Base-by-base conservation (phyloP, 164 flowering plant genomes). In the Malania oleifera region DNA sequence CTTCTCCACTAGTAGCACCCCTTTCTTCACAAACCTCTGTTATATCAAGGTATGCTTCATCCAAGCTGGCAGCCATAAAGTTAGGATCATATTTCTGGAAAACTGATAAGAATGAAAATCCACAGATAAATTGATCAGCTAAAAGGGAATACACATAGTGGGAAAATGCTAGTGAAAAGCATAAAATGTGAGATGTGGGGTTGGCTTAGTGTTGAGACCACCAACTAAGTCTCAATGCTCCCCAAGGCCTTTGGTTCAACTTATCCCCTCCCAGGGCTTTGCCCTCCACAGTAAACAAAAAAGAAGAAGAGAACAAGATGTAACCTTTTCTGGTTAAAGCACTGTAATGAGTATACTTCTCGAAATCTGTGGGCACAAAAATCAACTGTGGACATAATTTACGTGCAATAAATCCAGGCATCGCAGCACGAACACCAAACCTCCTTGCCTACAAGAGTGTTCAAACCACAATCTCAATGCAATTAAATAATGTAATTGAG, bases 391-490 rank as follows among this genome's bases (percentile, higher is more conserved):
- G 95, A 66, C 96, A 93, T 69, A 93, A 72, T 75, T 81, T 93
- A 41, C 85, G 82, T 7, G 95, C 99, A 83, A 93, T 93, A 60
- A 93, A 93, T 51, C 99, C 99, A 64, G 99, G 99, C 99, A 90
- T 93, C 56, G 97, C 99, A 69, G 99, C 96, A 75, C 99, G 91
- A 74, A 90, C 99, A 24, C 99, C 96, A 77, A 75, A 93, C 60
- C 56, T 85, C 38, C 99, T 70, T 31, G 99, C 99, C 99, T 93
- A 61, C 31, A 39, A 69, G 23, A 34, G 29, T 41, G 29, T 5
- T 19, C 34, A 52, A 54, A 45, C 5, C 47, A 48, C 52, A 20
- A 24, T 34, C 5, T 12, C 26, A 22, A 12, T 18, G 7, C 9
- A 52, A 35, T 20, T 20, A 35, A 22, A 19, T 22, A 14, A 45